Evolutionary conservation across 495 filamentous ascomycete species (phyloP).

Genomic region (Aspergillus taichungensis): DNA sequence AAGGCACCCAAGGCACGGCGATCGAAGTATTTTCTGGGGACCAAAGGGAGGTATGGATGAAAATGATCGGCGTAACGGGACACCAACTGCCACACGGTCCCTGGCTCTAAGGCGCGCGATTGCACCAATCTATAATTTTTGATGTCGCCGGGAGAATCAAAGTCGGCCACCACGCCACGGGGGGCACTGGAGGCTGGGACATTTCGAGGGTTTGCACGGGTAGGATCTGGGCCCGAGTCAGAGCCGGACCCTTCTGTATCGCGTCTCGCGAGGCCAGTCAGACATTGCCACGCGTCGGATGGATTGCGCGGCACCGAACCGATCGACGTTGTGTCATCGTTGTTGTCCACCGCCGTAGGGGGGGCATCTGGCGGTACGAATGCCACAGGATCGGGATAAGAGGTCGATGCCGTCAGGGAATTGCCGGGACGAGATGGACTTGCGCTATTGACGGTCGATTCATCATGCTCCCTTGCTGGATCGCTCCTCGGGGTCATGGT

Average conservation of each 20-base stretch:
- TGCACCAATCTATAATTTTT: constrained; percentile 44
- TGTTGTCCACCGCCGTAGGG: constrained; percentile 26
- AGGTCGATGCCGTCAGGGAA: constrained; percentile 16
- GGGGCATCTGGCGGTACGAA: constrained; percentile 30
- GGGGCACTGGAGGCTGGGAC: constrained; percentile 23
- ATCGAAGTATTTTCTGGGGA: constrained; percentile 46
- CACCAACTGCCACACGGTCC: constrained; percentile 43
- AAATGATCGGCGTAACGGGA: constrained; percentile 46
- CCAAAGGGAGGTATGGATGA: constrained; percentile 55
- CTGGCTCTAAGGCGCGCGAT: constrained; percentile 37
- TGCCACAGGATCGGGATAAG: constrained; percentile 30
- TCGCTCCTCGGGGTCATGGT: constrained; percentile 25
- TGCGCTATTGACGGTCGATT: constrained; percentile 17
- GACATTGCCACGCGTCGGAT: constrained; percentile 42
- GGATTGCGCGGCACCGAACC: constrained; percentile 37
- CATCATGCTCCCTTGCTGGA: constrained; percentile 15
- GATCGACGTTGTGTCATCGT: constrained; percentile 34
- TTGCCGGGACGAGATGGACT: constrained; percentile 24
- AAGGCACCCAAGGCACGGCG: constrained; percentile 38
- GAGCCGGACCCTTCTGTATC: constrained; percentile 13
- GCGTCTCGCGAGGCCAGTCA: constrained; percentile 34
- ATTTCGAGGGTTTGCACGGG: constrained; percentile 12
- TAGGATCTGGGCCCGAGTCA: constrained; percentile 14
- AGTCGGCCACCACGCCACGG: constrained; percentile 21
- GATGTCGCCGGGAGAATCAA: constrained; percentile 26